Percentiles rank a stretch among this genome's conserved stretches.
Evolutionary conservation across 2,329 filamentous ascomycete genomes (phyloP).

Genomic region (Plenodomus biglobosus): DNA sequence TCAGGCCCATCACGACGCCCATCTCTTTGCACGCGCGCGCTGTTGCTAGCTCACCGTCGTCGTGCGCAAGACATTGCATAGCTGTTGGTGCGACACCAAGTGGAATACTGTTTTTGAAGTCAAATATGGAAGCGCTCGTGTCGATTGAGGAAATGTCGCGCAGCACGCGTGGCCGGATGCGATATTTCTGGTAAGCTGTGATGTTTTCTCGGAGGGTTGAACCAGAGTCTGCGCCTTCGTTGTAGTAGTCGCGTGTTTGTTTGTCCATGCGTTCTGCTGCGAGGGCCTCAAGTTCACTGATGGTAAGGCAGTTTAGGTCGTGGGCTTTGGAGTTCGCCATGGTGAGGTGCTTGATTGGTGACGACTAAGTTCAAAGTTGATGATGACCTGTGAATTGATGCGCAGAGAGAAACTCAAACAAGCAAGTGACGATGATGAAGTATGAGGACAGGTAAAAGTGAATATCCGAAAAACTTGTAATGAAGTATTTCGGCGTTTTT

Average conservation of each 20-base stretch:
- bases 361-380: no score
- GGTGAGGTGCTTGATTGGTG: no score
- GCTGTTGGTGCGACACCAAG: constrained; percentile 48
- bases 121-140: constrained; percentile 33
- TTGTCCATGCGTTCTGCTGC: constrained; percentile 36
- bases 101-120: constrained; percentile 35
- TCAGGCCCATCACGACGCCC: constrained; percentile 42
- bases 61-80: constrained; percentile 49
- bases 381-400: no score
- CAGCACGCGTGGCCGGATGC: constrained; percentile 42
- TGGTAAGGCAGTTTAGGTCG: constrained; percentile 33
- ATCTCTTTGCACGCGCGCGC: constrained; percentile 45
- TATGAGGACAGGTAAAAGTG: not conserved
- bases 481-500: not conserved
- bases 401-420: no score
- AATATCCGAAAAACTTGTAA: constrained; percentile 2
- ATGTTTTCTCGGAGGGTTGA: constrained; percentile 31
- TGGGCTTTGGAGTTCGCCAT: constrained; percentile 20
- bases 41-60: constrained; percentile 48
- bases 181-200: constrained; percentile 34
- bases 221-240: constrained; percentile 28
- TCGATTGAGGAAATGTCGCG: constrained; percentile 45
- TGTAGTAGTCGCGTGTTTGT: constrained; percentile 35
- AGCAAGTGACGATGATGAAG: no score
- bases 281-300: constrained; percentile 27